Evolutionary conservation across 75 land plant species (phyloP).

Genomic region (Pseudotsuga menziesii): DNA sequence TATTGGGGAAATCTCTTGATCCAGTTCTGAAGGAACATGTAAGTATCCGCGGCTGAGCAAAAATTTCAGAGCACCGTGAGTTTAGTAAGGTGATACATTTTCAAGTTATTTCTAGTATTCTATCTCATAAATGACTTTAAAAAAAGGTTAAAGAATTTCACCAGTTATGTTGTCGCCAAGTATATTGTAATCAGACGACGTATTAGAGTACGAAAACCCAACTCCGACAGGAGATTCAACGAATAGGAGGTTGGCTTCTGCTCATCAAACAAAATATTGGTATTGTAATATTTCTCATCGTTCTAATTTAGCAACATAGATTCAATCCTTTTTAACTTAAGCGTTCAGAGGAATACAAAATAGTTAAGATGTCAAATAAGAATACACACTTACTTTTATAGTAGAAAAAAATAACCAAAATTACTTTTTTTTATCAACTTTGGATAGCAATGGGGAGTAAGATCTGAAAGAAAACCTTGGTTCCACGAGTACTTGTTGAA

Average conservation of each 20-base stretch:
- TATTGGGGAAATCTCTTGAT: conserved; percentile 63
- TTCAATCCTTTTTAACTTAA: background rate
- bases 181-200: no score
- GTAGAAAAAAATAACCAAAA: no score
- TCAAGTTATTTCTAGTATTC: background rate
- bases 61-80: background rate
- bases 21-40: conserved; percentile 65
- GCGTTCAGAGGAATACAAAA: no score
- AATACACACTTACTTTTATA: no score
- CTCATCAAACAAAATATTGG: no score
- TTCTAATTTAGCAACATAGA: background rate
- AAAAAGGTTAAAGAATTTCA: background rate
- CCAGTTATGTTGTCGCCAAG: conserved; percentile 6
- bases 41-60: conserved; percentile 57
- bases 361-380: no score
- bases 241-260: no score
- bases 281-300: background rate
- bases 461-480: conserved; percentile 33
- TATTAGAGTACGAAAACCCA: no score
- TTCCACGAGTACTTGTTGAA: conserved; percentile 64
- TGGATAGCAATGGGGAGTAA: no score
- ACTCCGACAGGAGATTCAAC: no score
- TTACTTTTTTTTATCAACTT: no score
- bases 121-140: background rate
- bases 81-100: background rate